Evolutionary conservation across 768 basidiomycete genomes (phyloP).

Genomic region (Lactifluus subvellereus): DNA sequence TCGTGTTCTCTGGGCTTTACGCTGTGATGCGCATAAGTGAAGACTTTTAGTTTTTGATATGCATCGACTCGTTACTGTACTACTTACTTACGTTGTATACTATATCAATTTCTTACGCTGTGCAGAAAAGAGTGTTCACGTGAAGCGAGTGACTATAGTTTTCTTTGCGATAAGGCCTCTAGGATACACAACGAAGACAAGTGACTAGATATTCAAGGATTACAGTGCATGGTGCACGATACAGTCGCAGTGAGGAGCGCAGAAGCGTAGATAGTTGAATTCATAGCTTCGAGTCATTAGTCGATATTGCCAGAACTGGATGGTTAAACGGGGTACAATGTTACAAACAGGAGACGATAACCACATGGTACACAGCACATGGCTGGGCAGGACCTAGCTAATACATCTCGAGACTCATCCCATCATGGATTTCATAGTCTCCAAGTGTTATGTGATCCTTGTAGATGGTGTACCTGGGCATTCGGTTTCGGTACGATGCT

Average conservation of each 20-base stretch:
- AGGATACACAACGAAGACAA: background rate
- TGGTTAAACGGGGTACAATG: background rate
- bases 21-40: background rate
- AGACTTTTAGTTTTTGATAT: background rate
- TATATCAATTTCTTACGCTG: background rate
- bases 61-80: background rate
- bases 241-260: background rate
- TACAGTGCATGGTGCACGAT: background rate
- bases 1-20: background rate
- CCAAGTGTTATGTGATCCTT: slow-evolving; percentile 92
- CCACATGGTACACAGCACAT: background rate
- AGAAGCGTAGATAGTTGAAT: background rate
- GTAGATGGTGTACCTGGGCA: slow-evolving; percentile 80
- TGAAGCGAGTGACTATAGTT: background rate
- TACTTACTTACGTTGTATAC: background rate
- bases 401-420: slow-evolving; percentile 93
- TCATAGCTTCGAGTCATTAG: background rate
- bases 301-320: background rate
- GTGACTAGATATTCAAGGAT: background rate
- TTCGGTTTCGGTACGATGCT: background rate
- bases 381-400: slow-evolving; percentile 30
- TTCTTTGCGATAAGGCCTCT: background rate
- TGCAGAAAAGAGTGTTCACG: background rate
- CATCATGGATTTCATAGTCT: slow-evolving; percentile 93
- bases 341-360: background rate